Percentiles rank a stretch among this genome's conserved stretches.
Conservation (phyloP, 768 basidiomycete genomes). For the Cantharellus anzutake region DNA sequence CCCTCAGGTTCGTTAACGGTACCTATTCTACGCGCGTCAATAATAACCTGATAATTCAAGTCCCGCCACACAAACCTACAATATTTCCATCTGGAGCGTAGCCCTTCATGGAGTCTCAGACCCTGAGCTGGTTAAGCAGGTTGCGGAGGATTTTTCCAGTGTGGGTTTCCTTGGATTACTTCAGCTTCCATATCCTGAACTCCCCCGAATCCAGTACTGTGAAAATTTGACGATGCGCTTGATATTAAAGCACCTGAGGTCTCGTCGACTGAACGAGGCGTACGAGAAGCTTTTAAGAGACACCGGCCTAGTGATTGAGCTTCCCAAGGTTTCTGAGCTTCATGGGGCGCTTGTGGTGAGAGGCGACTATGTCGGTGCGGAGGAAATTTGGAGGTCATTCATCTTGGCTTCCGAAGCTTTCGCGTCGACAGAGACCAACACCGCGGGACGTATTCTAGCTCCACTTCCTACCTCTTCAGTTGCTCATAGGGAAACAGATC, state of each 20-base stretch:
- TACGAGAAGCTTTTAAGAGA: slow-evolving; percentile 38
- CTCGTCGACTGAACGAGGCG: slow-evolving; percentile 49
- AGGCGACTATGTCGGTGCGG: slow-evolving; percentile 42
- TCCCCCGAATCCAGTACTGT: slow-evolving; percentile 28
- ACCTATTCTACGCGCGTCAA: neutral
- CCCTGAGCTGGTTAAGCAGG: slow-evolving; percentile 28
- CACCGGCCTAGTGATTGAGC: slow-evolving; percentile 40
- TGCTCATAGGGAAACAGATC: neutral
- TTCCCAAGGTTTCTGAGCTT: slow-evolving; percentile 47
- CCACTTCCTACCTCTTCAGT: slow-evolving; percentile 20
- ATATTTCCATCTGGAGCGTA: slow-evolving; percentile 65
- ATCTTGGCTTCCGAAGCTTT: no score
- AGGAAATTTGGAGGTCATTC: slow-evolving; percentile 30
- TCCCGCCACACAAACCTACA: slow-evolving; percentile 52
- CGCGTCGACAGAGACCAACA: slow-evolving; percentile 20
- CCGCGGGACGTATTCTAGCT: slow-evolving; percentile 32
- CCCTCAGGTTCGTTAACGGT: slow-evolving; percentile 28
- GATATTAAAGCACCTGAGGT: slow-evolving; percentile 58
- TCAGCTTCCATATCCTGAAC: neutral
- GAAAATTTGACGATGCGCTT: slow-evolving; percentile 47
- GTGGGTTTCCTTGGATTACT: slow-evolving; percentile 20
- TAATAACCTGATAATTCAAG: slow-evolving; percentile 19
- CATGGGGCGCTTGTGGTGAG: slow-evolving; percentile 44
- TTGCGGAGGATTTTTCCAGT: slow-evolving; percentile 38
- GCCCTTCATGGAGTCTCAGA: slow-evolving; percentile 41